Conservation (phyloP, 129 eudicot genomes). For the Glebionis coronaria region DNA sequence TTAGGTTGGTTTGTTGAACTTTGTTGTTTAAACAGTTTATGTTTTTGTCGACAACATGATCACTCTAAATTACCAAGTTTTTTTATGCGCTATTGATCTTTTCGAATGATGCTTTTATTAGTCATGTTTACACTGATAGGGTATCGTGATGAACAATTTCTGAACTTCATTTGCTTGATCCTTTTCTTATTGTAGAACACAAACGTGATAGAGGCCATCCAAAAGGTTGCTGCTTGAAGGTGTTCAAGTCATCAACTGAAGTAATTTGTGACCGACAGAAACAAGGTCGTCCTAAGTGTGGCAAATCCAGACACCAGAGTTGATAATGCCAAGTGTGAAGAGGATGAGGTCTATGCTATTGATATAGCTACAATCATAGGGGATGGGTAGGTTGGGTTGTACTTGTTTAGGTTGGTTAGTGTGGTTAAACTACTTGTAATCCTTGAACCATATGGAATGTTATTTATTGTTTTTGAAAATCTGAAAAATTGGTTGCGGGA, state of each 20-base stretch:
- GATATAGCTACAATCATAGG: conserved; percentile 84
- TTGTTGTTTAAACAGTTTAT: too few relatives aligned
- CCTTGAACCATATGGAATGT: too few relatives aligned
- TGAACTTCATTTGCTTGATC: not conserved
- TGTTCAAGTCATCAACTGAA: conserved; percentile 84
- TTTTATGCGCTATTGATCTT: conserved; percentile 15
- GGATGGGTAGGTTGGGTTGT: too few relatives aligned
- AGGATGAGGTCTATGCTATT: conserved; percentile 80
- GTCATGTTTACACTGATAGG: conserved; percentile 60
- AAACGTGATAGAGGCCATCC: conserved; percentile 82
- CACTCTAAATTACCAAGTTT: conserved; percentile 15
- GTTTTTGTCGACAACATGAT: not conserved
- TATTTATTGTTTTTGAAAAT: too few relatives aligned
- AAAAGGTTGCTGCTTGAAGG: conserved; percentile 93
- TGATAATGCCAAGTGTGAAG: conserved; percentile 88
- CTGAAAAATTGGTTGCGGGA: too few relatives aligned
- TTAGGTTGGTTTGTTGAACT: too few relatives aligned
- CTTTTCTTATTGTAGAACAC: conserved; percentile 41
- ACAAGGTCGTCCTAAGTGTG: conserved; percentile 75
- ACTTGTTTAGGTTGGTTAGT: too few relatives aligned
- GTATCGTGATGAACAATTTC: not conserved
- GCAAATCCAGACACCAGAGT: conserved; percentile 78
- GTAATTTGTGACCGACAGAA: conserved; percentile 83
- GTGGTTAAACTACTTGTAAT: too few relatives aligned
- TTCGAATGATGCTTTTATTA: conserved; percentile 40